These are phyloP conservation scores for Trifolium fragiferum DNA, from an alignment of 306 rosid genomes.

Conservation along the genomic window DNA sequence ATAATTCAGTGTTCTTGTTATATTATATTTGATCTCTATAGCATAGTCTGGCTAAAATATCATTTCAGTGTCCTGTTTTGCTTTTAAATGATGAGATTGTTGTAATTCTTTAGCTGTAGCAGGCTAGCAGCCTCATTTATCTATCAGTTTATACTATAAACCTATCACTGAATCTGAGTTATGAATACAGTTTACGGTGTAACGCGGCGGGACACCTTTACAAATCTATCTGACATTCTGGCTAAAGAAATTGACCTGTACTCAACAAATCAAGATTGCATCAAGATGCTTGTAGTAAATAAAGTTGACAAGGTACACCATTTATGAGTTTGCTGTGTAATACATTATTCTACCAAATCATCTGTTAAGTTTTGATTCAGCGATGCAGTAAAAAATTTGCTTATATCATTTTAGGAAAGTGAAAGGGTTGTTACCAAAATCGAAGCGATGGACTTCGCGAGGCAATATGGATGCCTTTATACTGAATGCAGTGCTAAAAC, in stretches of 20 bases:
- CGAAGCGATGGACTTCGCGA: slow-evolving; percentile 73
- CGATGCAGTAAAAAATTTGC: slow-evolving; percentile 1
- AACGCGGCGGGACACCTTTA: slow-evolving; percentile 69
- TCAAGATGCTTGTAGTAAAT: slow-evolving; percentile 87
- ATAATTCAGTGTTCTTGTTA: background rate
- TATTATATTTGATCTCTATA: background rate
- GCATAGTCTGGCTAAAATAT: slow-evolving; percentile 16
- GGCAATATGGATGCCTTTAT: slow-evolving; percentile 77
- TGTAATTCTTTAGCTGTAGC: background rate
- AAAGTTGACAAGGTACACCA: slow-evolving; percentile 71
- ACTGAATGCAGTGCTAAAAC: slow-evolving; percentile 87
- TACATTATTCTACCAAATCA: background rate
- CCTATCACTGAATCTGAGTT: slow-evolving; percentile 31
- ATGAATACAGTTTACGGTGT: slow-evolving; percentile 70
- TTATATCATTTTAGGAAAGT: slow-evolving; percentile 60
- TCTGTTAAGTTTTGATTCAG: slow-evolving; percentile 19
- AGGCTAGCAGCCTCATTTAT: slow-evolving; percentile 8
- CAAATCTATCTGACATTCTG: slow-evolving; percentile 85
- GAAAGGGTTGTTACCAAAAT: slow-evolving; percentile 76
- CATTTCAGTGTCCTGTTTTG: slow-evolving; percentile 11
- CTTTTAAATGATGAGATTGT: slow-evolving; percentile 3
- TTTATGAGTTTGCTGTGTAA: slow-evolving; percentile 14
- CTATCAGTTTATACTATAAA: slow-evolving; percentile 17
- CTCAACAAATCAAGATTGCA: slow-evolving; percentile 80
- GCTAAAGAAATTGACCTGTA: slow-evolving; percentile 79